Evolutionary conservation across 2,329 filamentous ascomycete genomes (phyloP).

Genomic region (Meredithiella fracta): DNA sequence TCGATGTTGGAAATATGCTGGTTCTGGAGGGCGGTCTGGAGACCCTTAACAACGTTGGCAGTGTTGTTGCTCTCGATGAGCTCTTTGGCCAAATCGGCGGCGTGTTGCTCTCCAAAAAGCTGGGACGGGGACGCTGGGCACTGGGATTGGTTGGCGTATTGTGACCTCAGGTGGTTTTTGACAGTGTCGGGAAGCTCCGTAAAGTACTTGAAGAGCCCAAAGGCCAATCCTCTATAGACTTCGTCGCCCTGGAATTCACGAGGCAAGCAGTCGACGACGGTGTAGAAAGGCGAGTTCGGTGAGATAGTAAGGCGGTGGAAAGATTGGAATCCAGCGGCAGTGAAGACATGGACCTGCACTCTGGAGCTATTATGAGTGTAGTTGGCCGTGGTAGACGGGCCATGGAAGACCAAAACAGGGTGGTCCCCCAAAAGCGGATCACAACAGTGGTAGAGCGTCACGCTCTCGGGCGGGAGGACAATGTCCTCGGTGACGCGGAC

Average conservation of each 20-base stretch:
- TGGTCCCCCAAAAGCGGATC: slow-evolving; percentile 70
- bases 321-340: slow-evolving; percentile 72
- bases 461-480: slow-evolving; percentile 61
- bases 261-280: slow-evolving; percentile 75
- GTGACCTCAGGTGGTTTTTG: slow-evolving; percentile 51
- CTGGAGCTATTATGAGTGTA: slow-evolving; percentile 76
- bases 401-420: slow-evolving; percentile 80
- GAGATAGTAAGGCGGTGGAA: slow-evolving; percentile 87
- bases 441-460: slow-evolving; percentile 76
- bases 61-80: slow-evolving; percentile 72
- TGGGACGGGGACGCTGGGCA: slow-evolving; percentile 44
- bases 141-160: slow-evolving; percentile 31
- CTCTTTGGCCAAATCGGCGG: slow-evolving; percentile 70
- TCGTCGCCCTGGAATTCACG: slow-evolving; percentile 94
- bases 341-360: slow-evolving; percentile 86
- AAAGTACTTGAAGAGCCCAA: slow-evolving; percentile 90
- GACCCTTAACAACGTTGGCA: slow-evolving; percentile 51
- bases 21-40: slow-evolving; percentile 62
- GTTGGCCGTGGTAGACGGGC: slow-evolving; percentile 76
- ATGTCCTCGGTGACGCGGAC: slow-evolving; percentile 66
- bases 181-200: slow-evolving; percentile 63
- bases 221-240: slow-evolving; percentile 75
- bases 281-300: slow-evolving; percentile 79
- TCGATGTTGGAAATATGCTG: slow-evolving; percentile 76
- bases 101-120: slow-evolving; percentile 82